phyloP scores from a whole-genome alignment of 176 grass and related monocot genomes.

The Saccharum officinarum region DNA sequence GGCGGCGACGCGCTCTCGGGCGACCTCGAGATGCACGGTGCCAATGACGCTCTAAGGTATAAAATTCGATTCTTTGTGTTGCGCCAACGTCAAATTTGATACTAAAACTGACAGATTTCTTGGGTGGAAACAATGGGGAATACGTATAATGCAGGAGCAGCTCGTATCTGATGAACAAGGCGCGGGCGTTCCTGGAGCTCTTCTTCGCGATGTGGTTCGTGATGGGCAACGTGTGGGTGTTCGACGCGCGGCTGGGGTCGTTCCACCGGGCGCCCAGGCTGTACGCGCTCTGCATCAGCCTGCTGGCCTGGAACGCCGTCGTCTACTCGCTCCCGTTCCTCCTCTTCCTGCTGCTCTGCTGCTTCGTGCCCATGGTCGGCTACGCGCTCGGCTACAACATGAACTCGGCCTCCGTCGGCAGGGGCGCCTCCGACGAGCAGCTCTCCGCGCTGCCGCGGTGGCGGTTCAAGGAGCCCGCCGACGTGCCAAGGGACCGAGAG shows the following conservation, averaged over 20 bases:
- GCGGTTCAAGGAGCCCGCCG: constrained; percentile 65
- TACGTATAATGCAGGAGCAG: neutral
- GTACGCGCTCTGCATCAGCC: constrained; percentile 72
- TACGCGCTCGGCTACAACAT: constrained; percentile 90
- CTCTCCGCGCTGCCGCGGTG: constrained; percentile 70
- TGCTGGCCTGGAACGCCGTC: constrained; percentile 86
- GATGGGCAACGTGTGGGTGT: constrained; percentile 99
- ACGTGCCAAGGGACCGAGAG: constrained; percentile 23
- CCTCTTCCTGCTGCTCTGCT: constrained; percentile 95
- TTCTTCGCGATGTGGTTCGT: constrained; percentile 99
- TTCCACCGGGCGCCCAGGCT: constrained; percentile 75
- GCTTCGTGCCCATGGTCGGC: constrained; percentile 78
- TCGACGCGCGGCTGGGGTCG: constrained; percentile 76
- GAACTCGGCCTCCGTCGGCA: constrained; percentile 68
- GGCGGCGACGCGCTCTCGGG: neutral
- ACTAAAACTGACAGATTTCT: too few species aligned
- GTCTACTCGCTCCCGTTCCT: constrained; percentile 96
- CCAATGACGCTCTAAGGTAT: constrained; percentile 52
- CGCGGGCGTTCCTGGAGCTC: constrained; percentile 80
- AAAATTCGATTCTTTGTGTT: neutral
- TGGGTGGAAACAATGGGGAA: too few species aligned
- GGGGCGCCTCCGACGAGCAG: constrained; percentile 90
- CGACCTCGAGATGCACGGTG: constrained; percentile 65
- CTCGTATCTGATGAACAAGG: constrained; percentile 89
- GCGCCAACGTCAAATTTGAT: too few species aligned